A percentile compares a stretch with the other conserved stretches of the same genome.
These are phyloP conservation scores for Oropetium thomaeum DNA, from an alignment of 176 grass and related monocot genomes.

Conservation along the genomic window DNA sequence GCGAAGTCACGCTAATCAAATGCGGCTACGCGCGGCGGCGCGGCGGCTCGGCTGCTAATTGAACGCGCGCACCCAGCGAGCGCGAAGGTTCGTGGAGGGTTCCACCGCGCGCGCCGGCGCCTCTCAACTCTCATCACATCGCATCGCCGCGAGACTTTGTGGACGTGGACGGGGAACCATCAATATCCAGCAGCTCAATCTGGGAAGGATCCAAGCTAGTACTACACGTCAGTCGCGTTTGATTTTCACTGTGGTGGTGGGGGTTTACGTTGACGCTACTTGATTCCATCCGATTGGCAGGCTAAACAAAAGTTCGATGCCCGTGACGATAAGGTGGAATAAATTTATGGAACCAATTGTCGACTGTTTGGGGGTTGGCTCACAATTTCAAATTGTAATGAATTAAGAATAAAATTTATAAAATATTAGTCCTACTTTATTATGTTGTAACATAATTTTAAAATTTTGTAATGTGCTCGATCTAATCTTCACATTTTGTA, in stretches of 20 bases:
- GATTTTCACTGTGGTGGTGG: constrained; percentile 4
- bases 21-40: too few species aligned
- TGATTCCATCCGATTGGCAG: neutral
- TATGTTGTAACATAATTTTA: too few species aligned
- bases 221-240: neutral
- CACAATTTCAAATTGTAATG: too few species aligned
- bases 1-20: neutral
- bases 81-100: constrained; percentile 28
- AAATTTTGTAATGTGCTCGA: too few species aligned
- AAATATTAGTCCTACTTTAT: too few species aligned
- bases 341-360: neutral
- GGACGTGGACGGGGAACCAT: neutral
- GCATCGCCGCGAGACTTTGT: neutral
- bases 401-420: too few species aligned
- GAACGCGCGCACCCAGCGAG: neutral
- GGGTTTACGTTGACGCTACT: neutral
- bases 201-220: neutral
- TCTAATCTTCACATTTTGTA: too few species aligned
- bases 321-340: neutral
- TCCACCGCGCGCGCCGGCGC: neutral
- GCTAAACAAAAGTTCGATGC: neutral
- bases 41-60: neutral
- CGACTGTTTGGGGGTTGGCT: neutral
- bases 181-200: too few species aligned
- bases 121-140: too few species aligned